Conservation (phyloP, 805 yeast species). For the Starmerella potacharoeniae region DNA sequence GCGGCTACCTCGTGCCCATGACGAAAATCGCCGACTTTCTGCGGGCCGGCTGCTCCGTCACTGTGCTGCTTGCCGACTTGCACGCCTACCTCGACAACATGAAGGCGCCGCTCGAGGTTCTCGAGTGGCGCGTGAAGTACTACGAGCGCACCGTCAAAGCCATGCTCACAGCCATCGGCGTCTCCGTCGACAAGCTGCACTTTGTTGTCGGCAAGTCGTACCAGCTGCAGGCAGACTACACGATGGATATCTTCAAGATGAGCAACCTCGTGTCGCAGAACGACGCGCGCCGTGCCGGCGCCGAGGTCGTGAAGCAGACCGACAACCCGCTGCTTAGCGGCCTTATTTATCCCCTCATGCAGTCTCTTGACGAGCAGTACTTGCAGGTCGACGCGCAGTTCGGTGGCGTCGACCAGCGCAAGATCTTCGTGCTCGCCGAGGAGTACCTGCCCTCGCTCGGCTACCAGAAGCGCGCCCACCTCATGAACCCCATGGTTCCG, state of each 20-base stretch:
- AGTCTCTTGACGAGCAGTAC: constrained; percentile 90
- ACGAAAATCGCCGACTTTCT: constrained; percentile 88
- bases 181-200: constrained; percentile 77
- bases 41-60: constrained; percentile 92
- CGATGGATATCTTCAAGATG: constrained; percentile 79
- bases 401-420: constrained; percentile 98
- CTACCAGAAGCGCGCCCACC: constrained; percentile 93
- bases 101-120: constrained; percentile 95
- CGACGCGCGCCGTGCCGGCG: constrained; percentile 98
- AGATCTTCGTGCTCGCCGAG: constrained; percentile 92
- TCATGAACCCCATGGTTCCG: constrained; percentile 99
- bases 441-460: constrained; percentile 80
- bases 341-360: constrained; percentile 95
- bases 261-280: constrained; percentile 81
- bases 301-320: constrained; percentile 97
- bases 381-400: constrained; percentile 86
- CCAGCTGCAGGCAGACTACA: constrained; percentile 66
- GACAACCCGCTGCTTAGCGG: constrained; percentile 88
- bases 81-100: constrained; percentile 96
- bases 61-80: constrained; percentile 81
- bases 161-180: constrained; percentile 72
- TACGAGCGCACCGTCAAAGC: constrained; percentile 78
- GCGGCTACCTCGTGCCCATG: constrained; percentile 98
- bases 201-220: constrained; percentile 86
- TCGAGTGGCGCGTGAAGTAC: constrained; percentile 76